phyloP scores from a whole-genome alignment of 2,329 filamentous ascomycete species.

The Microcera coccophila region DNA sequence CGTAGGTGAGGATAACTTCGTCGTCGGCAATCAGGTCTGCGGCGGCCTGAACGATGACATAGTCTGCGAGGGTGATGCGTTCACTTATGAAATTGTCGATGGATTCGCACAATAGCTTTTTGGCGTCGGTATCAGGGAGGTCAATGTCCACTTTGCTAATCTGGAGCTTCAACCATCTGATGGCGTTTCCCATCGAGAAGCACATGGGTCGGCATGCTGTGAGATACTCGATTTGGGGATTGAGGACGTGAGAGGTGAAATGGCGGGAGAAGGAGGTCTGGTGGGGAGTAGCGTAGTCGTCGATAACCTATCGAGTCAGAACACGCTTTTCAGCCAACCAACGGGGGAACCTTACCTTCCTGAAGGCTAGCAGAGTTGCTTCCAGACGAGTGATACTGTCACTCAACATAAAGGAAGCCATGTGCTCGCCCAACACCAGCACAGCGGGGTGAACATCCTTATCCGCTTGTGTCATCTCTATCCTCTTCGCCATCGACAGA shows the following conservation, averaged over 20 bases:
- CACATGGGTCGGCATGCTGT: conserved; percentile 92
- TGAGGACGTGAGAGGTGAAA: conserved; percentile 84
- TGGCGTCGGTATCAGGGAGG: conserved; percentile 75
- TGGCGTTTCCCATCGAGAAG: conserved; percentile 95
- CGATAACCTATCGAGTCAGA: conserved; percentile 63
- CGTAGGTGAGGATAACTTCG: conserved; percentile 82
- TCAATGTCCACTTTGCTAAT: conserved; percentile 89
- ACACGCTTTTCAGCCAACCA: conserved; percentile 1
- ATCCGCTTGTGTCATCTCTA: conserved; percentile 57
- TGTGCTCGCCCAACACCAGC: conserved; percentile 80
- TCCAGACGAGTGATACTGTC: conserved; percentile 87
- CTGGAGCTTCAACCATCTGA: conserved; percentile 88
- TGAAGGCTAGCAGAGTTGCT: conserved; percentile 83
- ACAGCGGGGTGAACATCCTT: conserved; percentile 83
- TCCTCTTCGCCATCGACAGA: conserved; percentile 63
- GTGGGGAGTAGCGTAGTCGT: conserved; percentile 84
- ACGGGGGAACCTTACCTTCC: conserved; percentile 57
- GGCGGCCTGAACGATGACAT: conserved; percentile 76
- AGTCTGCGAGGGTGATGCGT: conserved; percentile 80
- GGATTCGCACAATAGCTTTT: conserved; percentile 69
- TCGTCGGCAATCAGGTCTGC: conserved; percentile 71
- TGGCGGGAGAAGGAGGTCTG: conserved; percentile 84
- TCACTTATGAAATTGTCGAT: conserved; percentile 91
- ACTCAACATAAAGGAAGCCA: conserved; percentile 81
- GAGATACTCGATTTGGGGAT: conserved; percentile 92